Percentiles rank a stretch among this genome's conserved stretches.
phyloP scores from a whole-genome alignment of 371 early-diverging fungal species.

The Gilbertella persicaria region DNA sequence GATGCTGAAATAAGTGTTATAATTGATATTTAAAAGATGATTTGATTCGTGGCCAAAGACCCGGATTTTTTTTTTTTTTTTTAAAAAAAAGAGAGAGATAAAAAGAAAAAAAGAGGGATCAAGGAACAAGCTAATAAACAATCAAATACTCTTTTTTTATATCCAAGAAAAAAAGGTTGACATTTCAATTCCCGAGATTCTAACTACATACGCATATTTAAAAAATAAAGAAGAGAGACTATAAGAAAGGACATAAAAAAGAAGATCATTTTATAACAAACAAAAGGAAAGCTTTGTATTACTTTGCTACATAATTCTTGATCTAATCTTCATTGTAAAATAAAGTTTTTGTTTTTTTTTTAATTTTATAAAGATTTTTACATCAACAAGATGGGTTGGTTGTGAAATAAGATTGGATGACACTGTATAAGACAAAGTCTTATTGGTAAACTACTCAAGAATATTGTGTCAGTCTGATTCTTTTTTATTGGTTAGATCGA shows the following conservation, averaged over 20 bases:
- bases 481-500: neutral
- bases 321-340: neutral
- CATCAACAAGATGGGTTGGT: too few species aligned
- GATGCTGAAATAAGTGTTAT: conserved; percentile 1
- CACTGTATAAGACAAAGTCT: neutral
- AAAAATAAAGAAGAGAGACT: neutral
- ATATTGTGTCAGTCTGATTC: neutral
- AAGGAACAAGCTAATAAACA: neutral
- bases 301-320: neutral
- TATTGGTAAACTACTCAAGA: neutral
- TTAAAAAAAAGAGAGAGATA: neutral
- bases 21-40: conserved; percentile 8
- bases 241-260: neutral
- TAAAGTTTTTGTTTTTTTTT: neutral
- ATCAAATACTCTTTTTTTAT: neutral
- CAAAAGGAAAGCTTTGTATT: neutral
- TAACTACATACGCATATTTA: neutral
- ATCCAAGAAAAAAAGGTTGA: neutral
- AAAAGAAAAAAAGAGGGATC: conserved; percentile 1
- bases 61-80: conserved; percentile 30
- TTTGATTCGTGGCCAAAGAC: conserved; percentile 45
- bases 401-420: neutral
- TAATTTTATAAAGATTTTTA: neutral
- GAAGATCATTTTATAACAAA: neutral
- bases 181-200: neutral